Conservation (phyloP, 2,329 filamentous ascomycete genomes). For the Fusarium siculi region DNA sequence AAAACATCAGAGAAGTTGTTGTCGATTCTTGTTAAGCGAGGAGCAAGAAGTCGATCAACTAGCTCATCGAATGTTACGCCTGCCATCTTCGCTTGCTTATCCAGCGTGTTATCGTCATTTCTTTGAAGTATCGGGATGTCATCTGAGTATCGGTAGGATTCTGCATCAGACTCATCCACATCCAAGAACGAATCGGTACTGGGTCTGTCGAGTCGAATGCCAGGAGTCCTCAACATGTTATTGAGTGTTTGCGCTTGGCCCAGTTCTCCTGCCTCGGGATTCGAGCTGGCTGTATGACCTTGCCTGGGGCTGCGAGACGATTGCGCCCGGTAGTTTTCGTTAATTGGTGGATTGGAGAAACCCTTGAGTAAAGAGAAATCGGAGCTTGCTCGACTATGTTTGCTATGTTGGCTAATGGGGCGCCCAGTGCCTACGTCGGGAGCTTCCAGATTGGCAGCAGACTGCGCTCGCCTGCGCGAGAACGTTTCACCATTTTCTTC, state of each 20-base stretch:
- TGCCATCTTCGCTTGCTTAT: constrained; percentile 58
- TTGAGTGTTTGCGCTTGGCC: constrained; percentile 55
- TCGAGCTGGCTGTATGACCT: constrained; percentile 35
- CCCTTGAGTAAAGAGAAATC: constrained; percentile 72
- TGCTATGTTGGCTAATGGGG: constrained; percentile 70
- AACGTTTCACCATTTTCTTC: constrained; percentile 57
- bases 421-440: constrained; percentile 61
- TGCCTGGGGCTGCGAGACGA: constrained; percentile 48
- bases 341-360: constrained; percentile 60
- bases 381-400: constrained; percentile 76
- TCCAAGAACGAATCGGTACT: constrained; percentile 69
- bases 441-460: constrained; percentile 69
- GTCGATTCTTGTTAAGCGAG: constrained; percentile 87
- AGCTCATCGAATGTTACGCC: constrained; percentile 75
- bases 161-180: constrained; percentile 75
- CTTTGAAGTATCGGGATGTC: constrained; percentile 74
- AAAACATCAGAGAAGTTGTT: constrained; percentile 90
- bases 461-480: constrained; percentile 67
- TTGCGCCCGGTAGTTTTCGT: constrained; percentile 48
- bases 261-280: constrained; percentile 35
- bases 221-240: constrained; percentile 62
- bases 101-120: constrained; percentile 70
- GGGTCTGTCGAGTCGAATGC: constrained; percentile 62
- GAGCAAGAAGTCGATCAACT: constrained; percentile 85
- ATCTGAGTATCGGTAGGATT: constrained; percentile 73